Evolutionary conservation across 306 rosid species (phyloP), one percentile per base, ranked within the genome.

Genomic region (Sindora glabra): DNA sequence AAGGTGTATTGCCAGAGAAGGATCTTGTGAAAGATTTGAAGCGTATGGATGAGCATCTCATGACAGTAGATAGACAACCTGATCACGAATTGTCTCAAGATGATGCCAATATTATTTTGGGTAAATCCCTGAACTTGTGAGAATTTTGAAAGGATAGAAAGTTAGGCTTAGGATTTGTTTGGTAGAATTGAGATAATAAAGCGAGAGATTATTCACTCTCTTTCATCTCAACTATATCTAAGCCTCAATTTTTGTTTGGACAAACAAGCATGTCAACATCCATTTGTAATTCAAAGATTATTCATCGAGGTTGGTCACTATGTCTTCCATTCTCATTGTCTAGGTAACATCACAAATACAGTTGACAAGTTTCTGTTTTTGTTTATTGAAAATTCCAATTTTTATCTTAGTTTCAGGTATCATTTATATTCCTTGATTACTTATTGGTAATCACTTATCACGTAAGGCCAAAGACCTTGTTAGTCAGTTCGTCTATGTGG

Each of bases 21-120:
- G 83, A 77, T 41, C 62, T 73, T 64, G 70, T 68, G 30, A 77
- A 73, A 68, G 83, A 77, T 51, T 64, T 73, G 66, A 73, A 40
- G 45, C 79, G 51, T 64, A 83, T 89, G 88, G 86, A 78, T 29
- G 82, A 83, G 30, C 90, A 56, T 73, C 94, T 92, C 26, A 59
- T 55, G 71, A 68, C 72, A 25, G 22, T 68, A 26, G 89, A 83
- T 48, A 71, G 51, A 45, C 79, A 80, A 58, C 83, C 85, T 24
- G 96, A 83, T 40, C 72, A 64, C 65, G 86, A 78, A 50, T 52
- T 81, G 58, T 21, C 25, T 10, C 82, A 78, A 66, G 89, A 79
- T 30, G 83, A 68, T 15, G 66, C 63, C 52, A 59, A 72, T 53
- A 69, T 72, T 60, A 68, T 77, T 58, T 68, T 77, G 48, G 76